Percentiles rank a stretch among this genome's conserved stretches.
Evolutionary conservation across 2,329 filamentous ascomycete species (phyloP).

Genomic region (Huntiella savannae): DNA sequence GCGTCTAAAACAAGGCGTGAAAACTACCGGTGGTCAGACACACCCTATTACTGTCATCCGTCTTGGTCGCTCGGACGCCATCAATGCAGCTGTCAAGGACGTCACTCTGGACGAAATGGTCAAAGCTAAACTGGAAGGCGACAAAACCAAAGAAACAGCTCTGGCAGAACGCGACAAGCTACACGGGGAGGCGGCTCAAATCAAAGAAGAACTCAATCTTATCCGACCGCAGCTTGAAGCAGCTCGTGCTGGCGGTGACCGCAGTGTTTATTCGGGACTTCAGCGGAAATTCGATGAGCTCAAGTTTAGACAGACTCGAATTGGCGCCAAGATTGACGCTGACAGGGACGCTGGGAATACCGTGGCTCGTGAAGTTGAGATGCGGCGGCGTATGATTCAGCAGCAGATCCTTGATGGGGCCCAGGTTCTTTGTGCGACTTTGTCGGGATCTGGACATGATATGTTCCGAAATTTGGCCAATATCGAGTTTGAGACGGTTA

Average conservation of each 20-base stretch:
- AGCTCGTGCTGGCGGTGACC: conserved; percentile 36
- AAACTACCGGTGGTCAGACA: conserved; percentile 49
- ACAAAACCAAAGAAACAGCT: conserved; percentile 37
- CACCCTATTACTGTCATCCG: conserved; percentile 76
- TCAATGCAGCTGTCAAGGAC: conserved; percentile 74
- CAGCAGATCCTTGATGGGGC: conserved; percentile 81
- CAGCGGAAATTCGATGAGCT: conserved; percentile 61
- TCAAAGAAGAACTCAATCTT: conserved; percentile 49
- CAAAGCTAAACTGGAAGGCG: conserved; percentile 46
- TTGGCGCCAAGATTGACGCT: conserved; percentile 71
- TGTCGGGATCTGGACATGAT: conserved; percentile 90
- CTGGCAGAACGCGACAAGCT: conserved; percentile 38
- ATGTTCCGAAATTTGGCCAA: conserved; percentile 87
- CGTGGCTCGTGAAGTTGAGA: conserved; percentile 64
- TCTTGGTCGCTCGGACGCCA: conserved; percentile 75
- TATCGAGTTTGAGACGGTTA: conserved; percentile 94
- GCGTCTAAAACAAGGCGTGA: conserved; percentile 74
- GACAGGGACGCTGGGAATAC: conserved; percentile 73
- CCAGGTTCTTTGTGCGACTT: conserved; percentile 83
- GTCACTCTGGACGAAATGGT: conserved; percentile 90
- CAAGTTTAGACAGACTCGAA: conserved; percentile 50
- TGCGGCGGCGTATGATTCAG: conserved; percentile 66
- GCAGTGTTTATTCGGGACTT: conserved; percentile 31
- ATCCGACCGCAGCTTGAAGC: conserved; percentile 55
- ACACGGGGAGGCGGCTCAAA: conserved; percentile 44